Base-by-base conservation (phyloP, 257 asterid species). In the Salvia splendens region DNA sequence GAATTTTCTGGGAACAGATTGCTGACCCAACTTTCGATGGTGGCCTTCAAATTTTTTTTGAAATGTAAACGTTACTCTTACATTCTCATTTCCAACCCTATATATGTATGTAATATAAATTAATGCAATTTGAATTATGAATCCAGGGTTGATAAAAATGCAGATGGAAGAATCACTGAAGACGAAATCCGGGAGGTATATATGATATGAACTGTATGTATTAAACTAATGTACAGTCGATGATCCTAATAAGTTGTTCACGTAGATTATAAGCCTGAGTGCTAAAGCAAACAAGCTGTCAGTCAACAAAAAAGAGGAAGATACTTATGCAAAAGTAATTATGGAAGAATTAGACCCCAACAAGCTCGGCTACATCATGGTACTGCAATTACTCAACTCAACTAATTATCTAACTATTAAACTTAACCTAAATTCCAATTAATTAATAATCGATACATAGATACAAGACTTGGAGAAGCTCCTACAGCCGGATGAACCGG, bases 61-160 rank as follows among this genome's bases (percentile, higher is more conserved):
- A 91, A 83, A 91, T 91, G 97, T 90, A 78, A 81, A 73, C 2
- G 15, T 4, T 50, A 16, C 16, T 49, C 12, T 41, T 1, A 11
- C 15, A 24, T 24, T 28, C 5, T 40, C 12, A 4, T 15, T 12
- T 46, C 51, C 8, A 32, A n/a, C 14, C 5, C 0, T 14, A 1
- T 12, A 33, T 14, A 6, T 47, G 30, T 24, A 24, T 24, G 30
- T 24, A 24, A 1, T 0, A 24, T 24, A 24, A 24, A 45, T 43
- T 35, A 51, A 14, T 6, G 2, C 30, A 12, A 56, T 63, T 14
- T 20, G 35, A 17, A 17, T 17, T 5, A 16, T 7, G n/a, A 62
- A 60, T 70, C 74, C 86, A 91, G 97, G 97, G 96, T 91, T 71
- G 97, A 91, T 78, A 91, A 91, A 81, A 91, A 91, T 70, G 88